Percentiles rank a stretch among this genome's conserved stretches.
Conservation (phyloP, 192 early-diverging fungal species). For the Rhizoclosmatium sp. region DNA sequence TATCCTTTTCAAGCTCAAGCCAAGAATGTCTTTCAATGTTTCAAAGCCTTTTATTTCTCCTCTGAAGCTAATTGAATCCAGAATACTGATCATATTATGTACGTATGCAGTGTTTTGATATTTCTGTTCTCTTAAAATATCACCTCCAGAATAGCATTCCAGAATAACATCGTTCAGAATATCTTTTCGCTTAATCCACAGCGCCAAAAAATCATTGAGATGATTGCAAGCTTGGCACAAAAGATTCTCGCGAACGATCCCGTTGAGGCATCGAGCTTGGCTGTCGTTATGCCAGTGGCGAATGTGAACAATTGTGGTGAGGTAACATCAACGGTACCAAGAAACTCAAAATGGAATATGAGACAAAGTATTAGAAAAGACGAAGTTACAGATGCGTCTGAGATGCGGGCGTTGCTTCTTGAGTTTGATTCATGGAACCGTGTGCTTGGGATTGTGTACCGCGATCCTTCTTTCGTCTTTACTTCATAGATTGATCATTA, state of each 20-base stretch:
- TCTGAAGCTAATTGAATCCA: no score
- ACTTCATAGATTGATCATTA: no score
- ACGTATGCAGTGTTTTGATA: no score
- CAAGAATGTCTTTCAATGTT: no score
- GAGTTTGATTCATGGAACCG: slow-evolving; percentile 11
- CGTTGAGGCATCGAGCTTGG: slow-evolving; percentile 20
- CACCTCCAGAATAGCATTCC: no score
- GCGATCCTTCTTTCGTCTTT: neutral
- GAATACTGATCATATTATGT: no score
- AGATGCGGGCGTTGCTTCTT: slow-evolving; percentile 12
- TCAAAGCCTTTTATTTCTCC: no score
- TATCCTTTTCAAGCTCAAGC: no score
- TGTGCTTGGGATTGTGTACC: neutral
- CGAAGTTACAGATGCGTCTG: slow-evolving; percentile 3
- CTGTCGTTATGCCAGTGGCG: slow-evolving; percentile 21
- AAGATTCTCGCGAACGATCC: slow-evolving; percentile 28
- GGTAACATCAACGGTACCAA: neutral
- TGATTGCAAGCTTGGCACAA: neutral
- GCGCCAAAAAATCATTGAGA: neutral
- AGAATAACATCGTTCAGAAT: no score
- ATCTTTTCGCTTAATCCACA: neutral
- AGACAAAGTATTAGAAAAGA: neutral
- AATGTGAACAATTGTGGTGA: slow-evolving; percentile 13
- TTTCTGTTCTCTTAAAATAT: no score
- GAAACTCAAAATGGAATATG: neutral